Percentiles rank a stretch among this genome's conserved stretches.
These are phyloP conservation scores for Penicillium sp. DNA, from an alignment of 2,329 filamentous ascomycete genomes.

Conservation along the genomic window DNA sequence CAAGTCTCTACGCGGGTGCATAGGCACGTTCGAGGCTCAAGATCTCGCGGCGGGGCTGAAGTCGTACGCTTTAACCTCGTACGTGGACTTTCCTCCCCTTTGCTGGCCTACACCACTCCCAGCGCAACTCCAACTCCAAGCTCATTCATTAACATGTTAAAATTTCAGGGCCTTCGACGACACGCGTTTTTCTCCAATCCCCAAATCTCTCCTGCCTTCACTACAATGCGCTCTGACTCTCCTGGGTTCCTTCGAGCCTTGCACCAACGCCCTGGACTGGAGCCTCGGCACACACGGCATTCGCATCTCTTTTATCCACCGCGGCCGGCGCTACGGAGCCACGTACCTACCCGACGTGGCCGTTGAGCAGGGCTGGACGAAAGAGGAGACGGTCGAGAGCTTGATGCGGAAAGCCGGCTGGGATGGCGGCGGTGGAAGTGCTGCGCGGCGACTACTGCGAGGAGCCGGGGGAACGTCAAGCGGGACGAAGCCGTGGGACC, in stretches of 20 bases:
- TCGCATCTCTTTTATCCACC: constrained; percentile 77
- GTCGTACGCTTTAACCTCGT: constrained; percentile 80
- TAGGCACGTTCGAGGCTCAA: constrained; percentile 85
- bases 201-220: constrained; percentile 46
- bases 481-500: constrained; percentile 60
- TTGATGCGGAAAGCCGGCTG: constrained; percentile 95
- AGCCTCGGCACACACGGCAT: constrained; percentile 80
- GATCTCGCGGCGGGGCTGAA: constrained; percentile 70
- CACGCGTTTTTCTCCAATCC: constrained; percentile 60
- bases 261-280: constrained; percentile 76
- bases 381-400: constrained; percentile 85
- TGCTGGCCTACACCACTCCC: not conserved
- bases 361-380: constrained; percentile 88
- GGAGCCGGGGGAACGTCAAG: constrained; percentile 32
- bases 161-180: constrained; percentile 60
- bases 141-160: not conserved
- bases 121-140: not conserved
- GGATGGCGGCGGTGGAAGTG: constrained; percentile 62
- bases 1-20: constrained; percentile 82
- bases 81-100: constrained; percentile 29
- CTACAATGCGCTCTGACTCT: constrained; percentile 68
- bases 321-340: constrained; percentile 70
- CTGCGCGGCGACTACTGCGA: constrained; percentile 39
- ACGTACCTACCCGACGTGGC: constrained; percentile 94
- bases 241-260: constrained; percentile 79